phyloP scores from a whole-genome alignment of 805 yeast species.

The Lipomyces mesembrius region DNA sequence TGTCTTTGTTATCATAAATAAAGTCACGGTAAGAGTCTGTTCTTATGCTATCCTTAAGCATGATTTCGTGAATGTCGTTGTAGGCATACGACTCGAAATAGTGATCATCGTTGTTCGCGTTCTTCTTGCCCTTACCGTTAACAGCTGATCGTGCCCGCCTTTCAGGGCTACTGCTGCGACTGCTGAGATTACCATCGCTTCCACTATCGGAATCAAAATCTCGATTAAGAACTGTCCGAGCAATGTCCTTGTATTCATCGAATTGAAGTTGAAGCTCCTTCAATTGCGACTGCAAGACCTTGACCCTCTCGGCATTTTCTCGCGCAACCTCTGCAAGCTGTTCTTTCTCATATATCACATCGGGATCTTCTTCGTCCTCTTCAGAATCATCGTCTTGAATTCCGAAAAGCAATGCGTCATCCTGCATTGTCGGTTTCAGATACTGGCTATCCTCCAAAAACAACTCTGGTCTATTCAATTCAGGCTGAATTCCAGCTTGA shows the following conservation, averaged over 20 bases:
- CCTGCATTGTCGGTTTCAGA: slow-evolving; percentile 40
- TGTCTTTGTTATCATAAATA: slow-evolving; percentile 82
- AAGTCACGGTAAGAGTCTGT: slow-evolving; percentile 91
- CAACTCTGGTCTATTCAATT: slow-evolving; percentile 27
- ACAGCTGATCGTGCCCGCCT: neutral
- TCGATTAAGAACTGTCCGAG: slow-evolving; percentile 19
- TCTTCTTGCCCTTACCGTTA: slow-evolving; percentile 6
- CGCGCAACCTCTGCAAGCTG: slow-evolving; percentile 10
- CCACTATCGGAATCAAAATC: slow-evolving; percentile 17
- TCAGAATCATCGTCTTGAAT: slow-evolving; percentile 39
- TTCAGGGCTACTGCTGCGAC: slow-evolving; percentile 1
- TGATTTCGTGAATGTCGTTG: slow-evolving; percentile 97
- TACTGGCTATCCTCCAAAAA: slow-evolving; percentile 38
- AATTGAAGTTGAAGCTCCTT: slow-evolving; percentile 25
- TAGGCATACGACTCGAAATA: slow-evolving; percentile 95
- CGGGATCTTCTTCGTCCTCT: slow-evolving; percentile 34
- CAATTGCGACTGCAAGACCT: slow-evolving; percentile 26
- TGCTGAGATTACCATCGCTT: slow-evolving; percentile 7
- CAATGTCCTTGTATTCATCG: slow-evolving; percentile 34
- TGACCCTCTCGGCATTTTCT: slow-evolving; percentile 16
- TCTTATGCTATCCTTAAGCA: slow-evolving; percentile 94
- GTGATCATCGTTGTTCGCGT: slow-evolving; percentile 54
- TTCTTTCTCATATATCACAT: slow-evolving; percentile 41
- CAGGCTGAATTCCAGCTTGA: slow-evolving; percentile 22
- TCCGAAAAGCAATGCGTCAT: slow-evolving; percentile 40